Conservation (phyloP, 345 rosid species). For the Eucalyptus globulus region DNA sequence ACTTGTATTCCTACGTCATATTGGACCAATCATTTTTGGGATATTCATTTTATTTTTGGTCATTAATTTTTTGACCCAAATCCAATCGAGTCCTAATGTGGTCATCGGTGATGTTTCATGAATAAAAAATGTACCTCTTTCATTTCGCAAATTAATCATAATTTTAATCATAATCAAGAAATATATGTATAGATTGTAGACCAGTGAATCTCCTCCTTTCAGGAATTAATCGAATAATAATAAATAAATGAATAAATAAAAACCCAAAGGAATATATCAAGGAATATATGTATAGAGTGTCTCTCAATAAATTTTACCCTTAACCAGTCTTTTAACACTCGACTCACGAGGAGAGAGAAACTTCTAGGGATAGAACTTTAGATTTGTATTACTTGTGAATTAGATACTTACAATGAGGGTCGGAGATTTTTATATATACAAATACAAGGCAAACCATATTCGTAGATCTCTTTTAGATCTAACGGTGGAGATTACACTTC, state of each 20-base stretch:
- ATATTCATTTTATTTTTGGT: background rate
- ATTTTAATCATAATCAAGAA: background rate
- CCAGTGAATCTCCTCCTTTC: background rate
- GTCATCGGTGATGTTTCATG: background rate
- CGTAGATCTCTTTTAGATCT: too few relatives aligned
- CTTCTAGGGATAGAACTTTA: too few relatives aligned
- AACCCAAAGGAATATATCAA: too few relatives aligned
- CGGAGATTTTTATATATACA: too few relatives aligned
- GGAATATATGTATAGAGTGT: too few relatives aligned
- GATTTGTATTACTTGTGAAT: too few relatives aligned
- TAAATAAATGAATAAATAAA: too few relatives aligned
- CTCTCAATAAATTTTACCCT: too few relatives aligned
- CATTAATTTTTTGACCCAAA: background rate
- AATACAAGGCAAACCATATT: too few relatives aligned
- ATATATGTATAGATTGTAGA: background rate
- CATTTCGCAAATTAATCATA: background rate
- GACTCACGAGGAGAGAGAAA: too few relatives aligned
- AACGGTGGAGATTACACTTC: accelerated
- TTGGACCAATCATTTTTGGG: background rate
- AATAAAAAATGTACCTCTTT: background rate
- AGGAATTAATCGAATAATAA: accelerated
- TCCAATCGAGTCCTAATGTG: background rate
- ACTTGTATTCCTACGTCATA: background rate
- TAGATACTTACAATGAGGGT: too few relatives aligned
- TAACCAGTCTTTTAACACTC: too few relatives aligned